Evolutionary conservation across 495 filamentous ascomycete genomes (phyloP).

Genomic region (Glarea lozoyensis): DNA sequence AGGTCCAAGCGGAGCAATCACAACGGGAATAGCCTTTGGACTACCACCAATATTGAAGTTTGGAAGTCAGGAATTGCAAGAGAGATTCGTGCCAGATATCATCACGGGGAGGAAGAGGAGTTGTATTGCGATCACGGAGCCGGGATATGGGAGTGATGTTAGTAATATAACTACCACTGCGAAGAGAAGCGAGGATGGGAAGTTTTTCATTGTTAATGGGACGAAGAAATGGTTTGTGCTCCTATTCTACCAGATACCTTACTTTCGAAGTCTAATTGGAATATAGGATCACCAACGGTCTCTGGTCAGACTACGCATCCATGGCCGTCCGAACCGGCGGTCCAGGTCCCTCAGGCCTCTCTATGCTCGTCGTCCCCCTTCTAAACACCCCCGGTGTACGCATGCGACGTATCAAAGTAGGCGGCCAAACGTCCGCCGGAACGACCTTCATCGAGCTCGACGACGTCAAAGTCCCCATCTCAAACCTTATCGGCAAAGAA

Average conservation of each 20-base stretch:
- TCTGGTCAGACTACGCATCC: constrained; percentile 61
- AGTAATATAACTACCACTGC: constrained; percentile 62
- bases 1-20: constrained; percentile 52
- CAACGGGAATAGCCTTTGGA: constrained; percentile 62
- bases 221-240: constrained; percentile 61
- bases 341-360: constrained; percentile 50
- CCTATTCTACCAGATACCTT: constrained; percentile 1
- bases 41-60: constrained; percentile 64
- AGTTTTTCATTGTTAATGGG: constrained; percentile 63
- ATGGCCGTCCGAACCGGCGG: constrained; percentile 76
- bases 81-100: constrained; percentile 54
- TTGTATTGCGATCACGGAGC: constrained; percentile 76
- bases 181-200: constrained; percentile 50
- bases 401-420: constrained; percentile 55
- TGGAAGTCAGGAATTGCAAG: constrained; percentile 49
- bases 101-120: constrained; percentile 55
- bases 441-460: constrained; percentile 73
- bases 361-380: constrained; percentile 58
- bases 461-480: constrained; percentile 53
- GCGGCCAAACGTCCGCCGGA: constrained; percentile 51
- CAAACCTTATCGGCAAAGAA: constrained; percentile 63
- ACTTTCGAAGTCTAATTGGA: constrained; percentile 22
- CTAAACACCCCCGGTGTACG: constrained; percentile 52
- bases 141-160: constrained; percentile 62
- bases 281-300: constrained; percentile 57